Conservation (phyloP, 2,329 filamentous ascomycete species). For the Apiospora aurea region DNA sequence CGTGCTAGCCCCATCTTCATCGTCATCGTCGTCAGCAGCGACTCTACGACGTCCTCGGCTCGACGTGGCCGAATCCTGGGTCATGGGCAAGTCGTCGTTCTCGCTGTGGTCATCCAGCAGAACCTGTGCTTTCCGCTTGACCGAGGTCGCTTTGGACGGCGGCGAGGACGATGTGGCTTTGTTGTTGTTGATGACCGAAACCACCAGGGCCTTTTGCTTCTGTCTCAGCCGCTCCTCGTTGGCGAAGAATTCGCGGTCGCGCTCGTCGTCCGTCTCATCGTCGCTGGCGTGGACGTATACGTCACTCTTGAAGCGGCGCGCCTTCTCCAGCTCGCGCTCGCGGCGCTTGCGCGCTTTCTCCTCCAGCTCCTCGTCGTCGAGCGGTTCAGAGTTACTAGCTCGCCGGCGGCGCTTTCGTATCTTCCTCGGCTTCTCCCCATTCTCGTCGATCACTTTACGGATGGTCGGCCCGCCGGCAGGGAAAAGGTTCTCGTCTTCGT, state of each 20-base stretch:
- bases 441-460: conserved; percentile 57
- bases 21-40: conserved; percentile 38
- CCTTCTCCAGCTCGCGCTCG: conserved; percentile 77
- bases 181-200: conserved; percentile 29
- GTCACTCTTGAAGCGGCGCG: conserved; percentile 81
- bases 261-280: conserved; percentile 85
- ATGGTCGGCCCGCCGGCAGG: conserved; percentile 70
- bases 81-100: conserved; percentile 31
- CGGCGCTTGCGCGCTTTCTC: conserved; percentile 68
- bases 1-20: conserved; percentile 41
- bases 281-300: conserved; percentile 84
- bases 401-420: conserved; percentile 62
- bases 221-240: conserved; percentile 72
- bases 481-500: conserved; percentile 66
- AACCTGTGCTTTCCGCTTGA: conserved; percentile 42
- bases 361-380: conserved; percentile 69
- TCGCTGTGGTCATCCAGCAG: conserved; percentile 41
- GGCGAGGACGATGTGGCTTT: neutral
- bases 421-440: conserved; percentile 56
- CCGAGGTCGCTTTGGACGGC: conserved; percentile 27
- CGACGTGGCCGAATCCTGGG: conserved; percentile 32
- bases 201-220: conserved; percentile 50
- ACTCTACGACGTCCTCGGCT: conserved; percentile 31
- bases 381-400: conserved; percentile 51
- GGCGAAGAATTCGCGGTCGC: conserved; percentile 76